These are phyloP conservation scores for Talaromyces sp. DNA, from an alignment of 2,329 filamentous ascomycete species.

Conservation along the genomic window DNA sequence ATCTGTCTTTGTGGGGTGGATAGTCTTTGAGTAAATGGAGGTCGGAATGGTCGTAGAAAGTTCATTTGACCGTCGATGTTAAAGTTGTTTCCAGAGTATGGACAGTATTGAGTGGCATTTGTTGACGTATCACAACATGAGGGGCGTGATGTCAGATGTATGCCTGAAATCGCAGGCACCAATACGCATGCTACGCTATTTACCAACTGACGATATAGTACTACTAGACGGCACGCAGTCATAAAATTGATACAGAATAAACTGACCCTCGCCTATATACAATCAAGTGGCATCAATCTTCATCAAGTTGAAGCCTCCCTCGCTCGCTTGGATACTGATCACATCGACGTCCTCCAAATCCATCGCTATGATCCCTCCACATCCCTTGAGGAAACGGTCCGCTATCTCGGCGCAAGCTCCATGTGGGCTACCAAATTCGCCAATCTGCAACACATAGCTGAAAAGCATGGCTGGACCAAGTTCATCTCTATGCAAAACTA, in stretches of 20 bases:
- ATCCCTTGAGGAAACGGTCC: constrained; percentile 18
- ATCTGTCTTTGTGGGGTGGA: background rate
- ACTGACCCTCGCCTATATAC: no score
- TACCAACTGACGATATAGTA: background rate
- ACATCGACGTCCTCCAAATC: constrained; percentile 37
- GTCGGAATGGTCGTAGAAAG: constrained; percentile 20
- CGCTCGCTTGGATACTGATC: constrained; percentile 40
- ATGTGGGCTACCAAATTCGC: constrained; percentile 38
- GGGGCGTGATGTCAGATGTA: background rate
- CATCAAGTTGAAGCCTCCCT: constrained; percentile 43
- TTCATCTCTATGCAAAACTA: constrained; percentile 44
- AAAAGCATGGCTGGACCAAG: constrained; percentile 53
- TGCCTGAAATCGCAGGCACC: background rate
- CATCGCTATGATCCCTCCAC: constrained; percentile 8
- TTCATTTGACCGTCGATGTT: constrained; percentile 20
- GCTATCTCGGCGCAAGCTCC: constrained; percentile 31
- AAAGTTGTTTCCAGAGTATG: background rate
- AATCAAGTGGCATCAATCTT: constrained; percentile 46
- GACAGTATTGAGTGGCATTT: background rate
- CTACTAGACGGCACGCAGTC: no score
- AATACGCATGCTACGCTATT: no score
- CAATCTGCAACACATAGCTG: constrained; percentile 52
- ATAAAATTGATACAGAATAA: no score
- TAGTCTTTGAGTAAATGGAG: background rate
- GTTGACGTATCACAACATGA: constrained; percentile 4